Base-by-base conservation (phyloP, 169 alveolate species). In the Plasmodium gallinaceum region DNA sequence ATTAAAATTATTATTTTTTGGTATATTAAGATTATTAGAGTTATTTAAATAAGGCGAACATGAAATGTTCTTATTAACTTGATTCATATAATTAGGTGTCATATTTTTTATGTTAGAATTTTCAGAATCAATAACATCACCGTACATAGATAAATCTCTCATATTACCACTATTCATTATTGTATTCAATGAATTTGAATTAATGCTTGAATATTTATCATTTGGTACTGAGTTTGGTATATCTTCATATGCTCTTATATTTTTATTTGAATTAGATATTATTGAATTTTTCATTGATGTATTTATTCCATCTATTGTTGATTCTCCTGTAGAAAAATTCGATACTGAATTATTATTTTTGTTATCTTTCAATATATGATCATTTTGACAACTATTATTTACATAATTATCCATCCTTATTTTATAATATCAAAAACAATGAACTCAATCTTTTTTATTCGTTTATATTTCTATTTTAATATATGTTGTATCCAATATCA, bases 301-400 rank as follows among this genome's bases (percentile, higher is more conserved):
- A 64, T 58, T 65, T 46, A 74, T 61, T 74, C 37, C 60, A 43
- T 74, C 74, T 58, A 74, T 72, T n/a, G 43, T 32, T 14, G 88
- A 48, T 24, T 74, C 37, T 32, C 66, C 73, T 10, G 45, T 20
- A 10, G 26, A 64, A 16, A 74, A 58, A 64, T 46, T 32, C 46
- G 69, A 60, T n/a, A 74, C 22, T 16, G 20, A 16, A 12, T 72
- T 52, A 16, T 20, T 57, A 51, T 48, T 74, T 45, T 24, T 74
- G 39, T 45, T 58, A 58, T 43, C 48, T 58, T 74, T 74, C 60
- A 74, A 32, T 58, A 16, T 7, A 39, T 71, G 48, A 24, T 60
- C 88, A 74, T 74, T 43, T 74, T 74, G 74, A 12, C 71, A 48
- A 48, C 10, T 58, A 43, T 5, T 24, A 16, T 18, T 9, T 46